Evolutionary conservation across 371 early-diverging fungal genomes (phyloP).

Genomic region (Gilbertella persicaria): DNA sequence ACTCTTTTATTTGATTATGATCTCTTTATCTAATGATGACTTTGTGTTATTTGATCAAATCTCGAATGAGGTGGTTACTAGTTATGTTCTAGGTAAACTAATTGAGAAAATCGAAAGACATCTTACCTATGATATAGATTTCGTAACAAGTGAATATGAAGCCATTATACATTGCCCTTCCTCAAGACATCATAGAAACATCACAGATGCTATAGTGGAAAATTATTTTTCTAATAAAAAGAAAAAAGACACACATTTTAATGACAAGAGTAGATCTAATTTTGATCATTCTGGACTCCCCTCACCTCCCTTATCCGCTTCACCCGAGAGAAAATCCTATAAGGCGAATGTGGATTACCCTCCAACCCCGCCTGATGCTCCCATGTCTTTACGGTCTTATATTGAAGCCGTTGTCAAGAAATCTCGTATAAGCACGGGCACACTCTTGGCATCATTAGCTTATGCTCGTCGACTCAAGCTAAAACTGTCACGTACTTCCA

Average conservation of each 20-base stretch:
- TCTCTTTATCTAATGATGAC: slow-evolving; percentile 1
- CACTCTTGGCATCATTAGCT: slow-evolving; percentile 56
- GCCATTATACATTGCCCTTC: slow-evolving; percentile 9
- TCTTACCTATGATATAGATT: slow-evolving; percentile 6
- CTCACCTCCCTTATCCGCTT: slow-evolving; percentile 23
- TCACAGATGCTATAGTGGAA: background rate
- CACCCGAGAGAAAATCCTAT: slow-evolving; percentile 2
- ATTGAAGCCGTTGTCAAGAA: slow-evolving; percentile 50
- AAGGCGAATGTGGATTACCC: background rate
- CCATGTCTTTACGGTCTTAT: slow-evolving; percentile 38
- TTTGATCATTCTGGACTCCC: slow-evolving; percentile 9
- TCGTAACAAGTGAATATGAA: slow-evolving; percentile 20
- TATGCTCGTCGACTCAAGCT: slow-evolving; percentile 53
- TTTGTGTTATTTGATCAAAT: slow-evolving; percentile 9
- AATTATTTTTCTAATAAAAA: slow-evolving; percentile 3
- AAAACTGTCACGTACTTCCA: slow-evolving; percentile 53
- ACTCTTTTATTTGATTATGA: background rate
- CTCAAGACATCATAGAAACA: background rate
- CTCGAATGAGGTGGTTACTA: slow-evolving; percentile 6
- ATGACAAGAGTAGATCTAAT: background rate
- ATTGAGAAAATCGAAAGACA: background rate
- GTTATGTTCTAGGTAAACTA: slow-evolving; percentile 20
- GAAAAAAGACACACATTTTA: background rate
- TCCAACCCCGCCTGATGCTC: background rate
- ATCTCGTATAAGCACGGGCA: slow-evolving; percentile 59